Evolutionary conservation across 768 basidiomycete species (phyloP).

Genomic region (Hydnum rufescens): DNA sequence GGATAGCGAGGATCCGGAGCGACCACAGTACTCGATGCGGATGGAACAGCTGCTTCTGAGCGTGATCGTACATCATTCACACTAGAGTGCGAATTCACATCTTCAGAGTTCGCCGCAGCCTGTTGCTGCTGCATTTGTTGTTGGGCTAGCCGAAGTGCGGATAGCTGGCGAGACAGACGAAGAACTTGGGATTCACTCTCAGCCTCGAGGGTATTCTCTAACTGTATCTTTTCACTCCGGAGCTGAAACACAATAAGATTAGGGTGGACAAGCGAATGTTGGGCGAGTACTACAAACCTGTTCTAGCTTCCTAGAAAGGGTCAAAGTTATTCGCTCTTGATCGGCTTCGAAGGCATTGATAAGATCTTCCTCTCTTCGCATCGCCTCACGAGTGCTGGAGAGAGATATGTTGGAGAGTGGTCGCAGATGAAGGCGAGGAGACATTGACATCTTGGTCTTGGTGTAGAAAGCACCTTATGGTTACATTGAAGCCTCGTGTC

Average conservation of each 20-base stretch:
- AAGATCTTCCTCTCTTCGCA: constrained; percentile 36
- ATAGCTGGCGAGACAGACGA: constrained; percentile 47
- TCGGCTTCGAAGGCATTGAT: constrained; percentile 83
- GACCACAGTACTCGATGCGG: constrained; percentile 14
- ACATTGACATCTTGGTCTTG: neutral
- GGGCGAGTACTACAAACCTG: constrained; percentile 28
- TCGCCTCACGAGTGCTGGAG: neutral
- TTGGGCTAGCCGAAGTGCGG: constrained; percentile 40
- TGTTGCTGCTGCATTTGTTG: constrained; percentile 25
- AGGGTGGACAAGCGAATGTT: neutral
- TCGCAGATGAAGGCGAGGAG: neutral
- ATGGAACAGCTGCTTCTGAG: constrained; percentile 16
- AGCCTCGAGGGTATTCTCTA: constrained; percentile 67
- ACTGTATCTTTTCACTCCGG: constrained; percentile 63
- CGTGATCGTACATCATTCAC: neutral
- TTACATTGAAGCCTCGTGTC: too few species aligned
- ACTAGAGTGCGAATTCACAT: neutral
- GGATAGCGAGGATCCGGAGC: constrained; percentile 20
- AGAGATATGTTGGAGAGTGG: neutral
- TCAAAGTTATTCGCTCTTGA: constrained; percentile 73
- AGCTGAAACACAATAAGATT: constrained; percentile 25
- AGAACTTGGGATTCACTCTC: constrained; percentile 79
- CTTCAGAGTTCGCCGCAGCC: too few species aligned
- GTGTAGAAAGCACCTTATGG: too few species aligned
- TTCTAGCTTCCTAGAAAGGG: constrained; percentile 65